Percentiles rank a stretch among this genome's conserved stretches.
Evolutionary conservation across 2,329 filamentous ascomycete species (phyloP).

Genomic region (Cordyceps cateniannulata): DNA sequence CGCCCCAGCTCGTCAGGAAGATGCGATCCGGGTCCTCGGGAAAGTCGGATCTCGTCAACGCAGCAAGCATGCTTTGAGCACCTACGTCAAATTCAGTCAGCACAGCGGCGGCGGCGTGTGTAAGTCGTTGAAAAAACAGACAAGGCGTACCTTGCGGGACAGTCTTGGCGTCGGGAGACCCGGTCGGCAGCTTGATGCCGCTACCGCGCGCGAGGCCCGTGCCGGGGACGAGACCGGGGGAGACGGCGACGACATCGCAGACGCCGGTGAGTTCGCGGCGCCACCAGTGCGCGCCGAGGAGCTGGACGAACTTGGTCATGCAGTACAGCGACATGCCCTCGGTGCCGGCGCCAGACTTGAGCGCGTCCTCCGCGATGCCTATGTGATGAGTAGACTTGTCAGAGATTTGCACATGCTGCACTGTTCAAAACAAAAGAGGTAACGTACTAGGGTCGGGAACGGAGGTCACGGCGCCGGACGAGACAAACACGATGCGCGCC

Average conservation of each 20-base stretch:
- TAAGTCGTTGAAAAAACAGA: not conserved
- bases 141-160: conserved; percentile 35
- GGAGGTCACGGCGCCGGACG: conserved; percentile 37
- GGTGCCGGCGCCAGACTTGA: conserved; percentile 33
- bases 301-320: conserved; percentile 43
- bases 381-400: no score
- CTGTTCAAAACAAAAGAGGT: not conserved
- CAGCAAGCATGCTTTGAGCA: conserved; percentile 37
- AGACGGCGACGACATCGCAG: conserved; percentile 44
- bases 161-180: conserved; percentile 41
- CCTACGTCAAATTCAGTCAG: conserved; percentile 24
- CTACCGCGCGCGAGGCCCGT: conserved; percentile 34
- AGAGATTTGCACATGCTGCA: no score
- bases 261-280: conserved; percentile 40
- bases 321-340: conserved; percentile 28
- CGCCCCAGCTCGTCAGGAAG: conserved; percentile 50
- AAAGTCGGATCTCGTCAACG: conserved; percentile 38
- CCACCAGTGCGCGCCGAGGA: conserved; percentile 50
- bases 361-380: conserved; percentile 32
- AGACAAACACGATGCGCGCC: conserved; percentile 44
- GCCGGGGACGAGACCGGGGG: conserved; percentile 44
- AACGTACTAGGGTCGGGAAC: conserved; percentile 31
- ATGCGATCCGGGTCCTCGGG: conserved; percentile 45
- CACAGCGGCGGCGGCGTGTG: not conserved
- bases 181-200: conserved; percentile 22